These are phyloP conservation scores for Psidium guajava DNA, from an alignment of 345 rosid genomes.

Conservation along the genomic window DNA sequence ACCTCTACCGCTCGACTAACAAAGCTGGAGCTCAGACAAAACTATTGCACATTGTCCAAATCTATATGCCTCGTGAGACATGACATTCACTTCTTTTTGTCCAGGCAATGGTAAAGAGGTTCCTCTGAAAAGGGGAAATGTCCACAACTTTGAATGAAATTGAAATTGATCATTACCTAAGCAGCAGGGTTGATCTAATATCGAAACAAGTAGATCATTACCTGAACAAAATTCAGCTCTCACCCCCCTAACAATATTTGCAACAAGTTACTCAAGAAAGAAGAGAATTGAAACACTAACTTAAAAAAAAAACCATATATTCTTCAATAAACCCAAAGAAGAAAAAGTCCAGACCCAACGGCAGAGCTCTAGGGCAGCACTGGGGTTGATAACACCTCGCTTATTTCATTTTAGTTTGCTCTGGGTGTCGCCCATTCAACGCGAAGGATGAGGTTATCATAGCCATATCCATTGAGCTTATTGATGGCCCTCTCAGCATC, in stretches of 20 bases:
- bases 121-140: not conserved
- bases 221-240: not conserved
- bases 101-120: not conserved
- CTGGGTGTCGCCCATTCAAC: constrained; percentile 96
- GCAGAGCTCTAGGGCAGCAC: not conserved
- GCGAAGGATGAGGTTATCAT: constrained; percentile 83
- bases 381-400: not conserved
- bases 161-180: not conserved
- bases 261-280: not conserved
- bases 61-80: not conserved
- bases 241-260: not conserved
- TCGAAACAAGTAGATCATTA: not conserved
- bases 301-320: not conserved
- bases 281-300: not conserved
- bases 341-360: not conserved
- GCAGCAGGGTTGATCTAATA: not conserved
- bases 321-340: not conserved
- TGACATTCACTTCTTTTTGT: not conserved
- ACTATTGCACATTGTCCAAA: not conserved
- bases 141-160: not conserved
- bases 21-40: not conserved
- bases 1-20: not conserved
- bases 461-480: constrained; percentile 87
- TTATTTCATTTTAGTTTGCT: constrained; percentile 27
- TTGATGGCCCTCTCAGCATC: constrained; percentile 84